phyloP scores from a whole-genome alignment of 495 filamentous ascomycete genomes.

The Podospora anserina region DNA sequence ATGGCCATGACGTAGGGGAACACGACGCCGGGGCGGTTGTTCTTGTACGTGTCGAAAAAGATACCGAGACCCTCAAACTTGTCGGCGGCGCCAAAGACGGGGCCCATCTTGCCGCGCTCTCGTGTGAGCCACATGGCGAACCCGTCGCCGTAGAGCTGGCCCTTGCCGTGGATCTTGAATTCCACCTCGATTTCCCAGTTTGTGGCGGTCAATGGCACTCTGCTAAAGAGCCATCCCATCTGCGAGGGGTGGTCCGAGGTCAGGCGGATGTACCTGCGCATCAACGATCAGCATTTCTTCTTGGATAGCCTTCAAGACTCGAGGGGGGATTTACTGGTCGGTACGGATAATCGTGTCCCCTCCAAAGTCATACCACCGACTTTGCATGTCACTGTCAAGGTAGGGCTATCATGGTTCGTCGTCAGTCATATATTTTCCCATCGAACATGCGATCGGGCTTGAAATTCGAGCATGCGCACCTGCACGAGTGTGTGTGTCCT shows the following conservation, averaged over 20 bases:
- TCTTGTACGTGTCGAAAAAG: conserved; percentile 99
- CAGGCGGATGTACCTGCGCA: conserved; percentile 78
- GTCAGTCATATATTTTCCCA: conserved; percentile 6
- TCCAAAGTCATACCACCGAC: conserved; percentile 98
- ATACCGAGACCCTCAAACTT: conserved; percentile 92
- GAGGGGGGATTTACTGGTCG: conserved; percentile 63
- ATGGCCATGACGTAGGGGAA: conserved; percentile 99
- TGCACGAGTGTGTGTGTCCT: conserved; percentile 69
- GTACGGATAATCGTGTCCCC: conserved; percentile 91
- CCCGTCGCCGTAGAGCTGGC: conserved; percentile 84
- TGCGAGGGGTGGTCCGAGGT: conserved; percentile 87
- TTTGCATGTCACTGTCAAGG: conserved; percentile 96
- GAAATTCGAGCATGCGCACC: conserved; percentile 40
- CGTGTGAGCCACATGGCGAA: conserved; percentile 99
- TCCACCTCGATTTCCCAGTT: conserved; percentile 99
- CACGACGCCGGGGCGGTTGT: conserved; percentile 89
- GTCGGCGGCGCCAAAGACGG: conserved; percentile 86
- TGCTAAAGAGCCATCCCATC: conserved; percentile 87
- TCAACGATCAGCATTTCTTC: background rate
- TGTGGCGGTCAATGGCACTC: conserved; percentile 91
- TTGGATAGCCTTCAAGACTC: background rate
- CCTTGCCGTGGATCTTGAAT: conserved; percentile 81
- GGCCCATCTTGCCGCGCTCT: conserved; percentile 73
- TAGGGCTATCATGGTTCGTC: conserved; percentile 65
- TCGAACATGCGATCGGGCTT: background rate